Percentiles rank a stretch among this genome's conserved stretches.
Evolutionary conservation across 495 filamentous ascomycete genomes (phyloP).

Genomic region (Aspergillus cavernicola): DNA sequence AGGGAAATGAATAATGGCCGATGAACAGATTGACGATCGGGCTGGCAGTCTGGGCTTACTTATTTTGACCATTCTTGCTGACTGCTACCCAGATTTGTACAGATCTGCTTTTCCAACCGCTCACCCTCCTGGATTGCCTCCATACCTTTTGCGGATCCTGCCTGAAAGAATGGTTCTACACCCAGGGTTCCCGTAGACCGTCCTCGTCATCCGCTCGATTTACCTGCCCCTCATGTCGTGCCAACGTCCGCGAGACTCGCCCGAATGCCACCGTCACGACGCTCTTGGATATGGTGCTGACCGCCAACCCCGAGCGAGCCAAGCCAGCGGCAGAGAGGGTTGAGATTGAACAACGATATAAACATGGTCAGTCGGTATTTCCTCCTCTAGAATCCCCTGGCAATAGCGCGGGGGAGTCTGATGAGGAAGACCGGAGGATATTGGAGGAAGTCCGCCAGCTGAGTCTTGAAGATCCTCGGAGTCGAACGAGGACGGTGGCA

Average conservation of each 20-base stretch:
- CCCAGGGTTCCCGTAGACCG: constrained; percentile 51
- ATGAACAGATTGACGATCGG: not conserved
- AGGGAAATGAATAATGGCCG: not conserved
- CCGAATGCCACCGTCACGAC: constrained; percentile 59
- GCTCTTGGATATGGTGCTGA: constrained; percentile 46
- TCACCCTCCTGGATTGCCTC: constrained; percentile 94
- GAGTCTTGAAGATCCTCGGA: constrained; percentile 62
- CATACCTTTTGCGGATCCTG: constrained; percentile 97
- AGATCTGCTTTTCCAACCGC: constrained; percentile 90
- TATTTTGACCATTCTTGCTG: constrained; percentile 4
- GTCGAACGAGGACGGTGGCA: constrained; percentile 31
- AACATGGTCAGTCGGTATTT: constrained; percentile 68
- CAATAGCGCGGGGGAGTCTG: constrained; percentile 29
- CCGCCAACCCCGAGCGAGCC: constrained; percentile 67
- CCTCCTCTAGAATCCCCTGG: constrained; percentile 17
- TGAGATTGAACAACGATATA: constrained; percentile 67
- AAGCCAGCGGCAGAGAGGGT: constrained; percentile 65
- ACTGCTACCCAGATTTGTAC: constrained; percentile 74
- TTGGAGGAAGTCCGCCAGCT: constrained; percentile 65
- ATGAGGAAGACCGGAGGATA: constrained; percentile 65
- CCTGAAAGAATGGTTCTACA: constrained; percentile 87
- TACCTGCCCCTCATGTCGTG: constrained; percentile 92
- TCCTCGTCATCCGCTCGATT: constrained; percentile 51
- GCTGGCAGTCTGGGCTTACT: not conserved
- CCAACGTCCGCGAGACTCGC: constrained; percentile 72